A percentile compares a stretch with the other conserved stretches of the same genome.
These are phyloP conservation scores for Aleurites moluccanus DNA, from an alignment of 441 rosid genomes.

Conservation along the genomic window DNA sequence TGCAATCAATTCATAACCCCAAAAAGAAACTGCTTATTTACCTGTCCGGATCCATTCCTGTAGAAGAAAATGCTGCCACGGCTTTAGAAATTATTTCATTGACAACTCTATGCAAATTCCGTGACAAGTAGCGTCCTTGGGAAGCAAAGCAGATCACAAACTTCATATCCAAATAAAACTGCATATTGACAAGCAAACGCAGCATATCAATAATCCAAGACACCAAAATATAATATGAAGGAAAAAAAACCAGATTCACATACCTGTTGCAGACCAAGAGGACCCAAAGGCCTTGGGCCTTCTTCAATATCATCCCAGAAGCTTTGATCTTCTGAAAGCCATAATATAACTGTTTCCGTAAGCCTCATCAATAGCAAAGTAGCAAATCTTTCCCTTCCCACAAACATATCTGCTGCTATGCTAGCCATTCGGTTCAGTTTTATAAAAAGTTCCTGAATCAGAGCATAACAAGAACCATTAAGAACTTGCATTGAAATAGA, in stretches of 20 bases:
- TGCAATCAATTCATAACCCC: not conserved
- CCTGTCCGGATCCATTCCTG: conserved; percentile 95
- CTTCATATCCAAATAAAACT: conserved; percentile 96
- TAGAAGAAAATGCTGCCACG: conserved; percentile 74
- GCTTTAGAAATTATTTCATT: conserved; percentile 89
- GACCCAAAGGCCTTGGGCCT: conserved; percentile 90
- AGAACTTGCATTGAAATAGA: conserved; percentile 3
- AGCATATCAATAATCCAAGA: conserved; percentile 17
- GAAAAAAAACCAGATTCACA: conserved; percentile 26
- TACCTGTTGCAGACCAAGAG: conserved; percentile 92
- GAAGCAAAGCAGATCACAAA: conserved; percentile 91
- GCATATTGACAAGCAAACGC: conserved; percentile 28
- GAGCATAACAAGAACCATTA: conserved; percentile 19
- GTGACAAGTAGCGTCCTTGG: conserved; percentile 97
- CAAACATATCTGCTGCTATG: conserved; percentile 97
- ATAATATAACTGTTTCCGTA: conserved; percentile 90
- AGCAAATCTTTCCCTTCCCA: conserved; percentile 95
- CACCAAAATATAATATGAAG: not conserved
- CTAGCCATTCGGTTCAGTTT: conserved; percentile 84
- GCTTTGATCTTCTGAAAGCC: conserved; percentile 96
- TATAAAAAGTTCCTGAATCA: conserved; percentile 73
- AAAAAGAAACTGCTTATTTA: conserved; percentile 26
- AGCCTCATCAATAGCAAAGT: conserved; percentile 88
- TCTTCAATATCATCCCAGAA: conserved; percentile 99
- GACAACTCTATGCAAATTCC: conserved; percentile 85